Evolutionary conservation across 1,284 basidiomycete genomes (phyloP), one percentile per base, ranked within the genome.

Genomic region (Ustilago trichophora): DNA sequence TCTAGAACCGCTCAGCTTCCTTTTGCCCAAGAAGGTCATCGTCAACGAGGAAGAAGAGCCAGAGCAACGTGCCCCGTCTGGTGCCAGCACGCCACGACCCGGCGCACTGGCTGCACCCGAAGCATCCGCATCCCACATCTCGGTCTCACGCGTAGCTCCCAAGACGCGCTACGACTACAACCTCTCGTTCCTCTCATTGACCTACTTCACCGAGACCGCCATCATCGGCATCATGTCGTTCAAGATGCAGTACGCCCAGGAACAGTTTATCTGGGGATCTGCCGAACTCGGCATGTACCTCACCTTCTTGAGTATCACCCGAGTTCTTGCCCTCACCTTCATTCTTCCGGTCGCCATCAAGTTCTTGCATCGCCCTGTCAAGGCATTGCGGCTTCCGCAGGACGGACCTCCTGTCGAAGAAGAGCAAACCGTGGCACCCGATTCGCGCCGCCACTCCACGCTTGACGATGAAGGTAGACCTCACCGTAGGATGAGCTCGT

Each of bases 241-340:
- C 69, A 80, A 80, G 48, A 57, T 78, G 26, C 73, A 75, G 48
- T 81, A 81, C 33, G 76, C 78, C 0, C 71, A 76, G 42, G 41
- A 74, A 25, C 54, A 65, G 12, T 80, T 78, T 41, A 59, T 69
- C 37, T 80, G 78, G 80, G 74, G 62, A 25, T 67, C 77, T 1
- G 56, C 66, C 4, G 62, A 73, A 52, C 45, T 81, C 5, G 78
- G 78, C 11, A 56, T 63, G 37, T 80, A 70, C 33, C 59, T 81
- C n/a, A 78, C 71, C 6, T 75, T 72, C 50, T 58, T 65, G 21
- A 66, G 72, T 22, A 19, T 80, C 27, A 50, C 69, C 12, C 65
- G 80, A 21, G 77, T 80, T 12, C 26, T 80, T 9, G 65, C 72
- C 5, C 65, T 81, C 11, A 69, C 65, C 3, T 48, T 73, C 32